These are phyloP conservation scores for Artemisia annua DNA, from an alignment of 129 eudicot species.

Conservation along the genomic window DNA sequence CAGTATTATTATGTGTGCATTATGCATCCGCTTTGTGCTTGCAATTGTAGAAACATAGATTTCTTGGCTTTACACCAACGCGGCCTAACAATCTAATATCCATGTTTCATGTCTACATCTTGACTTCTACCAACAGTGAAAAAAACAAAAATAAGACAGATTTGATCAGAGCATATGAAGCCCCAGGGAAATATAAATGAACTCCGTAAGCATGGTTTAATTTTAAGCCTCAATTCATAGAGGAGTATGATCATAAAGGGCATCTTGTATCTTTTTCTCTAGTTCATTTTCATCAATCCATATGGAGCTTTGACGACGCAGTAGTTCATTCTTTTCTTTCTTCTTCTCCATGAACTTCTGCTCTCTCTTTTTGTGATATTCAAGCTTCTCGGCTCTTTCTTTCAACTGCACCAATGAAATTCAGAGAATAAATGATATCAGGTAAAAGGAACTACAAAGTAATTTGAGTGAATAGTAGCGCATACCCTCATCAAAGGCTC, in stretches of 20 bases:
- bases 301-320: constrained; percentile 59
- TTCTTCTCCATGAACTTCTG: constrained; percentile 49
- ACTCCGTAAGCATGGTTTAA: too few species aligned
- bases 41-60: constrained; percentile 7
- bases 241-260: constrained; percentile 24
- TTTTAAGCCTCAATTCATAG: too few species aligned
- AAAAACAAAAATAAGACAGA: neutral
- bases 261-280: constrained; percentile 43
- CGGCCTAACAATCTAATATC: neutral
- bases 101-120: constrained; percentile 7
- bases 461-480: too few species aligned
- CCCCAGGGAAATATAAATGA: too few species aligned
- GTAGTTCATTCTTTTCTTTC: constrained; percentile 53
- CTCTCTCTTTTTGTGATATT: constrained; percentile 72
- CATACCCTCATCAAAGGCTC: too few species aligned
- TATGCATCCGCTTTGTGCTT: neutral
- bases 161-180: neutral
- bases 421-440: too few species aligned
- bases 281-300: constrained; percentile 71
- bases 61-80: constrained; percentile 13
- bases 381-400: constrained; percentile 81
- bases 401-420: constrained; percentile 43
- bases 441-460: too few species aligned
- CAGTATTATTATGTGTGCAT: too few species aligned
- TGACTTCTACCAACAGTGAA: neutral